Evolutionary conservation across 768 basidiomycete species (phyloP), one percentile per base, ranked within the genome.

Genomic region (Russula sp.): DNA sequence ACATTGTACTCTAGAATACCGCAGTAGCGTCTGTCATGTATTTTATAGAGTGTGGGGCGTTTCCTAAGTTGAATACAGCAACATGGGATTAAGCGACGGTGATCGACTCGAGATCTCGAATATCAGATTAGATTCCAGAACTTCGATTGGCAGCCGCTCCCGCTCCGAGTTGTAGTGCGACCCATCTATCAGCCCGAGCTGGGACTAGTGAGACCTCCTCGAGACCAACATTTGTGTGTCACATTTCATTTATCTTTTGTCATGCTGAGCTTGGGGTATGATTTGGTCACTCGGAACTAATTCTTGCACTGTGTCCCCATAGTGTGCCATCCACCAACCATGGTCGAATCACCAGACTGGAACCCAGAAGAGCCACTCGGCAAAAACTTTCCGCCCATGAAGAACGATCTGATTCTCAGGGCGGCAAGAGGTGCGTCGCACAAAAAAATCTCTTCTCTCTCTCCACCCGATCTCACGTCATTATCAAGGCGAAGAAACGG

Each of bases 401-500:
- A 87, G 74, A 97, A 98, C 74, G 92, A 97, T 73, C 80, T 97
- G 50, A 71, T 97, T 38, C 75, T 97, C 55, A 85, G 95, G n/a
- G 94, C 95, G 50, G 94, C 94, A 60, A 74, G 84, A 75, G 92
- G 93, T 84, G 68, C 57, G 76, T 67, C n/a, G n/a, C 24, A 40
- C 6, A 28, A 62, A 48, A 61, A 46, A n/a, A n/a, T n/a, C n/a
- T 44, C 22, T 48, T 59, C 38, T 63, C 51, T 55, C 13, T 60
- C 22, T 20, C 49, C 56, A 28, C 51, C 51, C 22, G 4, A 36
- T 42, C 46, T 34, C 58, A 42, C 13, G 10, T 60, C 30, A 6
- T 42, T 8, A 5, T 10, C 24, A 55, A 88, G 92, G 92, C 32
- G 89, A 96, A 75, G 79, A 81, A 73, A 94, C 92, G 0, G 92